phyloP scores from a whole-genome alignment of 257 asterid genomes.

The Solanum paucissectum region DNA sequence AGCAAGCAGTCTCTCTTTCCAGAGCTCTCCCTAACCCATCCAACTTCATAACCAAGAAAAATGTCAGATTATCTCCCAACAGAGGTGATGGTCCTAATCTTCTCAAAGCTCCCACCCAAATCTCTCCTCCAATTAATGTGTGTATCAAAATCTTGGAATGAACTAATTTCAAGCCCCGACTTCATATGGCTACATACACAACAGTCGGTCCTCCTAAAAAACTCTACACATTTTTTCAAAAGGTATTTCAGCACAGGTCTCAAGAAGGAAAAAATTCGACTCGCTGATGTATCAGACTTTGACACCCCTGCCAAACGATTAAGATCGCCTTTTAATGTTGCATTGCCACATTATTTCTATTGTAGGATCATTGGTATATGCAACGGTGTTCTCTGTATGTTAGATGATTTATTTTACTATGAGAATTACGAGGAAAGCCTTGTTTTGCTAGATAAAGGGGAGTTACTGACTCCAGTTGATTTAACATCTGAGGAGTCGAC shows the following conservation, averaged over 20 bases:
- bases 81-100: not conserved
- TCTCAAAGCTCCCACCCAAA: not conserved
- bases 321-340: not conserved
- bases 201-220: not conserved
- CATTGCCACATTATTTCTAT: slow-evolving; percentile 1
- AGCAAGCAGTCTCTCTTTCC: not conserved
- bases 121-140: slow-evolving; percentile 2
- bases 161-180: not conserved
- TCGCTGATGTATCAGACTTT: not conserved
- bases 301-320: not conserved
- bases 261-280: not conserved
- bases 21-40: no score
- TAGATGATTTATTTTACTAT: slow-evolving; percentile 8
- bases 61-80: not conserved
- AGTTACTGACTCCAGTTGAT: not conserved
- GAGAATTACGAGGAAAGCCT: slow-evolving; percentile 2
- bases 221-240: not conserved
- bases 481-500: not conserved
- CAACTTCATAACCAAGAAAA: not conserved
- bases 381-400: slow-evolving; percentile 24
- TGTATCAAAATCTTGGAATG: slow-evolving; percentile 4
- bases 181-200: not conserved
- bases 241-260: not conserved
- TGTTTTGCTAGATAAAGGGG: slow-evolving; percentile 13
- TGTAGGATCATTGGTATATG: slow-evolving; percentile 17